phyloP scores from a whole-genome alignment of 208 protist genomes.

The Acanthamoeba sp. region DNA sequence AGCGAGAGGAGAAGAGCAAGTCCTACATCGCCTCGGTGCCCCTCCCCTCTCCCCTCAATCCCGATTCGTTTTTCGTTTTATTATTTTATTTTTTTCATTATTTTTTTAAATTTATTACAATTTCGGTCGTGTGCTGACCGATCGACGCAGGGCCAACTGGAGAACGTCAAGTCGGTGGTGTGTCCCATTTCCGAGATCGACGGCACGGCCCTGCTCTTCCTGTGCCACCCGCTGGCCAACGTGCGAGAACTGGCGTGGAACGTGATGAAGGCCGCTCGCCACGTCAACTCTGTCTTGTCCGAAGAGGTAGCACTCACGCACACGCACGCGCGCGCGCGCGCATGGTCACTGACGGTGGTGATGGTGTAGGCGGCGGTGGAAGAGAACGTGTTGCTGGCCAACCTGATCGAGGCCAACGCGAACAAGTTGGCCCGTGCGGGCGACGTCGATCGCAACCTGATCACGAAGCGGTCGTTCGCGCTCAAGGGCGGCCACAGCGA shows the following conservation, averaged over 20 bases:
- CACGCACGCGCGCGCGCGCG: neutral
- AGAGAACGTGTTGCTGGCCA: neutral
- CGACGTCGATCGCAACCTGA: slow-evolving; percentile 38
- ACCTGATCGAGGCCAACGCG: slow-evolving; percentile 41
- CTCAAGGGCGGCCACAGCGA: slow-evolving; percentile 55
- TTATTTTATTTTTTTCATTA: slow-evolving; percentile 19
- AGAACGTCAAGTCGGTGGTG: slow-evolving; percentile 22
- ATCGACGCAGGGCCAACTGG: slow-evolving; percentile 20
- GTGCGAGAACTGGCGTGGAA: slow-evolving; percentile 61
- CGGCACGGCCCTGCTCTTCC: slow-evolving; percentile 65
- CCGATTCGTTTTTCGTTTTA: neutral
- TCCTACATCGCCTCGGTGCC: slow-evolving; percentile 16
- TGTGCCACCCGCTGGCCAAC: slow-evolving; percentile 18
- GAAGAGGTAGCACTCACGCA: neutral
- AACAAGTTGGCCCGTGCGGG: slow-evolving; percentile 9
- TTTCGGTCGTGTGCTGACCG: neutral
- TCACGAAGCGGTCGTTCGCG: slow-evolving; percentile 52
- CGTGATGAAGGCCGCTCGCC: slow-evolving; percentile 26
- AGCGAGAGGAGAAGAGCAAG: slow-evolving; percentile 41
- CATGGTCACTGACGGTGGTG: neutral
- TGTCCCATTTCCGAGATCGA: slow-evolving; percentile 55
- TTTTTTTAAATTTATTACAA: neutral
- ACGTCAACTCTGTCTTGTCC: slow-evolving; percentile 11
- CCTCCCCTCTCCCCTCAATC: neutral
- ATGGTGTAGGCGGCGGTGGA: neutral